phyloP scores from a whole-genome alignment of 169 alveolate genomes.

The Neospora caninum region DNA sequence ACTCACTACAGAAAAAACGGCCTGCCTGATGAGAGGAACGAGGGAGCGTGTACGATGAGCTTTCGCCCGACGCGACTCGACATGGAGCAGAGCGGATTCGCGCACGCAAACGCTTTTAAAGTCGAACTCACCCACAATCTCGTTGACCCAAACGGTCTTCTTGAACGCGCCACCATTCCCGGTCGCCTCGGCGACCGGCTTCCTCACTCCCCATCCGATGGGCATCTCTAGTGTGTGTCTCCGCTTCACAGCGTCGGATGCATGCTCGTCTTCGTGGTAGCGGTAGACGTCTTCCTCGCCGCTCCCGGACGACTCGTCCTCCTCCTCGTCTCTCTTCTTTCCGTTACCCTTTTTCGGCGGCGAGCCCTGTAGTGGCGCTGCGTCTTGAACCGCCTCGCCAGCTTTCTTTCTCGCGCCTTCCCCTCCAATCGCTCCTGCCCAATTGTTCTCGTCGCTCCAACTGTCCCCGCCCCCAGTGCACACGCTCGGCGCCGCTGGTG shows the following conservation, averaged over 20 bases:
- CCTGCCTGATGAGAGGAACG: no score
- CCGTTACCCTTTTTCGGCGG: not conserved
- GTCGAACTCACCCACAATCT: not conserved
- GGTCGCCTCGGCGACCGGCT: conserved; percentile 19
- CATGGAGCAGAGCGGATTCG: no score
- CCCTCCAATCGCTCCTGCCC: not conserved
- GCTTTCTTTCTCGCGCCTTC: not conserved
- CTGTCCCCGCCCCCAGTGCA: no score
- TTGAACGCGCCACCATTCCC: conserved; percentile 25
- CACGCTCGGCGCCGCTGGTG: no score
- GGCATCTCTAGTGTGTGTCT: conserved; percentile 29
- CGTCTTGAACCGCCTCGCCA: not conserved
- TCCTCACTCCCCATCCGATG: conserved; percentile 24
- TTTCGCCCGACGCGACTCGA: no score
- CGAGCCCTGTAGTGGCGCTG: not conserved
- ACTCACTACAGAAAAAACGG: no score
- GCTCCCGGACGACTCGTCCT: not conserved
- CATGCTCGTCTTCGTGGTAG: not conserved
- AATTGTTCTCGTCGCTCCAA: no score
- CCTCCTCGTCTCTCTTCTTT: not conserved
- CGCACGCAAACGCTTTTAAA: no score
- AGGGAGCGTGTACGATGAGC: no score
- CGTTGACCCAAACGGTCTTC: conserved; percentile 23
- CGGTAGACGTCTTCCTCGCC: not conserved
- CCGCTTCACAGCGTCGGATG: conserved; percentile 24